These are phyloP conservation scores for Epicoccum sorghinum DNA, from an alignment of 2,329 filamentous ascomycete species.

Conservation along the genomic window DNA sequence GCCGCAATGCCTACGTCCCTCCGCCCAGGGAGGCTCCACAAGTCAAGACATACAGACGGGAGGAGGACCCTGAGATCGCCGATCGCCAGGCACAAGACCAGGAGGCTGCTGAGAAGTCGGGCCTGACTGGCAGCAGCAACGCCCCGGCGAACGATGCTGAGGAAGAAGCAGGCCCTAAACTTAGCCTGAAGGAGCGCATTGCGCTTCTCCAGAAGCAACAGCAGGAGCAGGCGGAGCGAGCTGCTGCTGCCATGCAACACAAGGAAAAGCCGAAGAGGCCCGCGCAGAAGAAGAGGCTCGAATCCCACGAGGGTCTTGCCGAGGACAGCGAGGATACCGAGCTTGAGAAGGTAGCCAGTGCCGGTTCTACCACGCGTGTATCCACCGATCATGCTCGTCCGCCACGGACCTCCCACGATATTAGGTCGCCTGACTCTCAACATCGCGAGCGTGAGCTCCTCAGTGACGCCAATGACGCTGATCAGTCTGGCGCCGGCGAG, in stretches of 20 bases:
- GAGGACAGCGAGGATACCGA: constrained; percentile 46
- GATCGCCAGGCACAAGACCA: constrained; percentile 69
- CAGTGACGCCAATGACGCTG: constrained; percentile 69
- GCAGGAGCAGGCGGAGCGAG: constrained; percentile 81
- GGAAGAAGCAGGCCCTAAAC: constrained; percentile 81
- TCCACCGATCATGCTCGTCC: constrained; percentile 51
- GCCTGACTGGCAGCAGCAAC: constrained; percentile 56
- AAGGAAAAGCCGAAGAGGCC: constrained; percentile 85
- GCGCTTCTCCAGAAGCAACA: constrained; percentile 93
- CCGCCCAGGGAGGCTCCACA: constrained; percentile 75
- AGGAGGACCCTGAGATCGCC: constrained; percentile 75
- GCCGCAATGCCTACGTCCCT: constrained; percentile 87
- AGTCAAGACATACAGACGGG: constrained; percentile 79
- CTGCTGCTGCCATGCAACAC: constrained; percentile 74
- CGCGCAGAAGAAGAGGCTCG: constrained; percentile 68
- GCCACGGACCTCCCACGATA: constrained; percentile 46
- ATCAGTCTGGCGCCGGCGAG: constrained; percentile 68
- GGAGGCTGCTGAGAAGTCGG: constrained; percentile 72
- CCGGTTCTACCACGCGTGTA: constrained; percentile 41
- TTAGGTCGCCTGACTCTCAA: constrained; percentile 48
- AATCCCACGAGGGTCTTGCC: constrained; percentile 49
- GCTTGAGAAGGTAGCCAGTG: constrained; percentile 45
- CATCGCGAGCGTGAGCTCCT: constrained; percentile 58
- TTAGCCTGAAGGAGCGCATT: constrained; percentile 93
- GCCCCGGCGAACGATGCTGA: constrained; percentile 56